Evolutionary conservation across 2,329 filamentous ascomycete species (phyloP).

Genomic region (Microdochium bolleyi): DNA sequence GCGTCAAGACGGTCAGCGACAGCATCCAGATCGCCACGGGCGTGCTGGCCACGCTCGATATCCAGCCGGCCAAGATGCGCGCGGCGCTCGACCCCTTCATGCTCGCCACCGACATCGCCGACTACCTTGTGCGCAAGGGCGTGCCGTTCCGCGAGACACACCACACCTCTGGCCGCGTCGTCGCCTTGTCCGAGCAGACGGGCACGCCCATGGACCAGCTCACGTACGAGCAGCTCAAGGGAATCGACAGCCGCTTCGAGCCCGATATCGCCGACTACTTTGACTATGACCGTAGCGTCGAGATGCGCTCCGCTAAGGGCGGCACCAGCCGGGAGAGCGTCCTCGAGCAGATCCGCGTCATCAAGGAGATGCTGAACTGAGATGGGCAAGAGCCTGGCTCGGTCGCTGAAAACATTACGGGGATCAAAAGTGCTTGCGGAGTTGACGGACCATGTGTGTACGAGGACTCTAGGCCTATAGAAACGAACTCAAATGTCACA

Average conservation of each 20-base stretch:
- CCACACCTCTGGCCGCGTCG: slow-evolving; percentile 69
- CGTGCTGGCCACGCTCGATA: slow-evolving; percentile 64
- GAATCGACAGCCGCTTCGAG: slow-evolving; percentile 55
- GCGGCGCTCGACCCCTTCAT: slow-evolving; percentile 75
- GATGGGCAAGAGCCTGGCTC: slow-evolving; percentile 3
- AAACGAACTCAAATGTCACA: no score
- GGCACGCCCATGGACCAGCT: slow-evolving; percentile 65
- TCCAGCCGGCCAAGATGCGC: slow-evolving; percentile 67
- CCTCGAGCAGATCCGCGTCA: slow-evolving; percentile 51
- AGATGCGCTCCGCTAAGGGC: slow-evolving; percentile 68
- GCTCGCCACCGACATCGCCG: slow-evolving; percentile 67
- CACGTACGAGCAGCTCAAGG: slow-evolving; percentile 56
- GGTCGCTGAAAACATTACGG: background rate
- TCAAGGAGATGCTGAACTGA: slow-evolving; percentile 28
- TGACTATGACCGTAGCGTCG: slow-evolving; percentile 76
- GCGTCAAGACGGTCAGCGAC: slow-evolving; percentile 73
- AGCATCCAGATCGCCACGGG: slow-evolving; percentile 78
- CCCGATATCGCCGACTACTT: slow-evolving; percentile 64
- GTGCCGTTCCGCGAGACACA: slow-evolving; percentile 80
- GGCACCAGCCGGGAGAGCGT: slow-evolving; percentile 68
- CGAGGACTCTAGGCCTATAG: no score
- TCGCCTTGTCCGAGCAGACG: slow-evolving; percentile 63
- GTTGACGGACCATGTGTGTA: no score
- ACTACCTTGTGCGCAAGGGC: slow-evolving; percentile 60
- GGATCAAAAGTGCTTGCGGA: background rate